phyloP scores from a whole-genome alignment of 139 green algal species.

The Bryopsis sp. region DNA sequence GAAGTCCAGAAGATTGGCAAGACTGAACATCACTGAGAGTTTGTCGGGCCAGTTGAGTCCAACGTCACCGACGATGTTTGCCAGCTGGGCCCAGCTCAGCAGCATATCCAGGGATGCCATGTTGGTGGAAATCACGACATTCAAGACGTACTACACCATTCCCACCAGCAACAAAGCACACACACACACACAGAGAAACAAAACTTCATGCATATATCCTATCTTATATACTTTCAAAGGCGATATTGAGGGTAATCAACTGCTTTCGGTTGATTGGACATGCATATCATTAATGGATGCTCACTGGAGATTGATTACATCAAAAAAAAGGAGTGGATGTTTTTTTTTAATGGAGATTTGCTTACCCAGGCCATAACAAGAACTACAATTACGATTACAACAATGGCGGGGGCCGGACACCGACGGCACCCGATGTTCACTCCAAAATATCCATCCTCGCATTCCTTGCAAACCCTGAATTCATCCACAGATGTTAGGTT shows the following conservation, averaged over 20 bases:
- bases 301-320: no score
- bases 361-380: neutral
- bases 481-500: neutral
- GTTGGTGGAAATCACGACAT: constrained; percentile 14
- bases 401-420: neutral
- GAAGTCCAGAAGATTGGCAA: constrained; percentile 19
- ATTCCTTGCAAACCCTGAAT: neutral
- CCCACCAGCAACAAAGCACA: neutral
- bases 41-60: constrained; percentile 13
- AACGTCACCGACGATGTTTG: constrained; percentile 20
- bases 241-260: no score
- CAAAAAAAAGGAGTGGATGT: no score
- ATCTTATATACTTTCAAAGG: no score
- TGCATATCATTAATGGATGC: no score
- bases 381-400: neutral
- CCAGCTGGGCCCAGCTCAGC: constrained; percentile 18
- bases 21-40: constrained; percentile 1
- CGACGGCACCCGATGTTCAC: neutral
- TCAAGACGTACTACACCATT: constrained; percentile 18
- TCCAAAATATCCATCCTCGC: neutral
- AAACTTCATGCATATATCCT: no score
- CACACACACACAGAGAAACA: no score
- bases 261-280: no score
- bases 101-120: constrained; percentile 15
- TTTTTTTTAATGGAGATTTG: no score